Conservation (phyloP, 352 stramenopile species). For the Phytophthora crassamura region DNA sequence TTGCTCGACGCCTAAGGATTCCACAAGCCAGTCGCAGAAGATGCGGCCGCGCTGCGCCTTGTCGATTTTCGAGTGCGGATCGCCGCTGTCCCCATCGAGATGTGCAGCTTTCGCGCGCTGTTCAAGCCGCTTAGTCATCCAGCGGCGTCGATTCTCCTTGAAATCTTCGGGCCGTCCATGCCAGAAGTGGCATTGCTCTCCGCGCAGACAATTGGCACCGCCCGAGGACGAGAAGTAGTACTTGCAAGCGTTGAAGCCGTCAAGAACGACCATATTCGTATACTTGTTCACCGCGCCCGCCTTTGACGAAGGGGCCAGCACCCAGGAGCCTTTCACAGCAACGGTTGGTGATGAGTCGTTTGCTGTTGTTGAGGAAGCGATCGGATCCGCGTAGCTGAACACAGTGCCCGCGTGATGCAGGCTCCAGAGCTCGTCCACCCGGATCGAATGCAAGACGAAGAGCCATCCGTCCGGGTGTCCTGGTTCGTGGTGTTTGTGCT, state of each 20-base stretch:
- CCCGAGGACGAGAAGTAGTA: constrained; percentile 83
- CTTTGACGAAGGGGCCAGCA: constrained; percentile 61
- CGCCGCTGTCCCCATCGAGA: constrained; percentile 66
- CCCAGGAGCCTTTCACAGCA: constrained; percentile 48
- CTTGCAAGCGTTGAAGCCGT: constrained; percentile 87
- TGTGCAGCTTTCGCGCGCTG: constrained; percentile 64
- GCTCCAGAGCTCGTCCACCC: constrained; percentile 69
- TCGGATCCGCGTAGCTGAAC: constrained; percentile 57
- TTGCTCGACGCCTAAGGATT: constrained; percentile 49
- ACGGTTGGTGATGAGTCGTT: constrained; percentile 1
- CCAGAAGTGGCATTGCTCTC: constrained; percentile 82
- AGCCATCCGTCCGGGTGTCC: constrained; percentile 48
- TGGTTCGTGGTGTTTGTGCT: constrained; percentile 47
- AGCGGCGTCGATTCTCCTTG: constrained; percentile 64
- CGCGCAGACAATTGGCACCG: constrained; percentile 69
- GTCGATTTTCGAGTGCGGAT: constrained; percentile 71
- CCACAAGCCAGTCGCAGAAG: constrained; percentile 86
- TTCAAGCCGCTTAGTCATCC: constrained; percentile 68
- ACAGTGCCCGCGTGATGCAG: constrained; percentile 50
- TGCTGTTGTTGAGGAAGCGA: neutral
- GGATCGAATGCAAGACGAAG: constrained; percentile 54
- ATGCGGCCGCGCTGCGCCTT: constrained; percentile 80
- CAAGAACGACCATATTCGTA: constrained; percentile 83
- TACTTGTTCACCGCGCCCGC: constrained; percentile 62
- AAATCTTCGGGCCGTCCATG: constrained; percentile 71